Evolutionary conservation across 2,329 filamentous ascomycete species (phyloP), one percentile per base, ranked within the genome.

Genomic region (Neofusicoccum parvum): DNA sequence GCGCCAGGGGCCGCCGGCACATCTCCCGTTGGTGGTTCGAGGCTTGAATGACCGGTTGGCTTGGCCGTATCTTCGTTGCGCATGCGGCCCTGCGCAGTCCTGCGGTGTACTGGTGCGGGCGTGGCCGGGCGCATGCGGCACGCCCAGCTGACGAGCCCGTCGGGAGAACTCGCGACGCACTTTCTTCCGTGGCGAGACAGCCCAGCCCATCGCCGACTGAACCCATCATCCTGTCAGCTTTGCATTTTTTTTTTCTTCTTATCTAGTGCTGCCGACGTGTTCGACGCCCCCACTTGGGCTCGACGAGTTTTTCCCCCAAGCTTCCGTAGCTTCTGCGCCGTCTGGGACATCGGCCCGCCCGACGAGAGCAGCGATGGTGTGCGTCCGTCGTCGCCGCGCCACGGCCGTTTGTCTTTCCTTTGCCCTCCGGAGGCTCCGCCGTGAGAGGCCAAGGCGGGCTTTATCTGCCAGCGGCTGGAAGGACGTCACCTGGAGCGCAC

Each of bases 21-120:
- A 62, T 62, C 59, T 62, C 59, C 45, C 59, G 62, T 48, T 56
- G 62, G 62, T 65, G 62, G 62, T 65, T 65, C 62, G 62, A 65
- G 59, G 20, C 53, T 58, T 56, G 62, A 65, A 41, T 59, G 62
- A 64, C 62, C 62, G 48, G 17, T 15, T 50, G 32, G n/a, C 34
- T 50, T 50, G 34, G 32, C 20, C 14, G 37, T 39, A 2, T 39
- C 37, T 39, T 39, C 27, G 32, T 54, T 39, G 34, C 27, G 27
- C 27, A 7, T 32, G 27, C 27, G 27, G 27, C 27, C 46, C 32
- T 32, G 46, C 45, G 45, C 45, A 41, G 1, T 58, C 53, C 53
- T 58, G 54, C 54, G 54, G 54, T 45, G 54, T 45, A 32, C 32
- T 46, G 7, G 10, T 7, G 27, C 56, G 43, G 27, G 27, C 17